Evolutionary conservation across 352 stramenopile genomes (phyloP).

Genomic region (Pythium aphanidermatum): DNA sequence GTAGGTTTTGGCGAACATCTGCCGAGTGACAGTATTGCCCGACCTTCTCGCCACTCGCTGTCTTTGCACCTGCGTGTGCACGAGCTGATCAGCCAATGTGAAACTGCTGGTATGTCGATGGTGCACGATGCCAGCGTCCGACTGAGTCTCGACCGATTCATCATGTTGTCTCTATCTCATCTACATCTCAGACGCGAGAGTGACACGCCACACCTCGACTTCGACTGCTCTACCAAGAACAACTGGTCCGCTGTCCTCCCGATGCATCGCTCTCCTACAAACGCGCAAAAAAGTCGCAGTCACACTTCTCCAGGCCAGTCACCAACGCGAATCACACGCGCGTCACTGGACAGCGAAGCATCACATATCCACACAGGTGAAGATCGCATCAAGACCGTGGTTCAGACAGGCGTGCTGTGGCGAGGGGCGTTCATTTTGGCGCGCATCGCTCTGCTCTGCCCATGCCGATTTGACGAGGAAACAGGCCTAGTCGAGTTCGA

Average conservation of each 20-base stretch:
- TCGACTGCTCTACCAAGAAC: conserved; percentile 4
- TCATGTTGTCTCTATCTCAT: conserved; percentile 10
- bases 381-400: conserved; percentile 18
- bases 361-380: conserved; percentile 11
- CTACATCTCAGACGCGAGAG: conserved; percentile 1
- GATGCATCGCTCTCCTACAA: too few species aligned
- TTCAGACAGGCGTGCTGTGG: conserved; percentile 55
- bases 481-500: conserved; percentile 3
- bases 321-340: too few species aligned
- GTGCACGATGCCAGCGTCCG: neutral
- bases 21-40: neutral
- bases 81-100: conserved; percentile 5
- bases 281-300: too few species aligned
- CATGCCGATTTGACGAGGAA: conserved; percentile 8
- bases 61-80: conserved; percentile 7
- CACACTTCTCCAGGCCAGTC: too few species aligned
- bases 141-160: conserved; percentile 16
- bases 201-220: neutral
- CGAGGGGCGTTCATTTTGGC: conserved; percentile 41
- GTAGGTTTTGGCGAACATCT: neutral
- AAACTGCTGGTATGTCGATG: neutral
- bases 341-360: conserved; percentile 13
- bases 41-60: neutral
- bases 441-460: conserved; percentile 23
- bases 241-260: conserved; percentile 8